These are phyloP conservation scores for Mentha longifolia DNA, from an alignment of 257 asterid genomes.

Conservation along the genomic window DNA sequence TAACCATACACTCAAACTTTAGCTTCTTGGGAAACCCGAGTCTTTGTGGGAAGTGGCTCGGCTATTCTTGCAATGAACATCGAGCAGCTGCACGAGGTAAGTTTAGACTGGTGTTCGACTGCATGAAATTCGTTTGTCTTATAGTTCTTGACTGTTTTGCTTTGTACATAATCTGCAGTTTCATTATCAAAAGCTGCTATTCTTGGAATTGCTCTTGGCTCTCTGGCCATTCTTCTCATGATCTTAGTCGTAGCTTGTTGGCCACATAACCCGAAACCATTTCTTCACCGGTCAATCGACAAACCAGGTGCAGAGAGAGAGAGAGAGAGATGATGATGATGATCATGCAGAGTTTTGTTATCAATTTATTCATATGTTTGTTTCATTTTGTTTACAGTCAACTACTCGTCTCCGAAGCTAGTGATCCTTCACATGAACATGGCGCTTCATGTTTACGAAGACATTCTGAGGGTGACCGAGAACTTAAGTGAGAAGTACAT, in stretches of 20 bases:
- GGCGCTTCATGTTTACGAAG: conserved; percentile 94
- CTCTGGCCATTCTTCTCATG: conserved; percentile 72
- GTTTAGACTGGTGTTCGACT: neutral
- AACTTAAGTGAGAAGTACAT: conserved; percentile 78
- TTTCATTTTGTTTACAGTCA: conserved; percentile 44
- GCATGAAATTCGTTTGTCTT: neutral
- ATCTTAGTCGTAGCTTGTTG: conserved; percentile 74
- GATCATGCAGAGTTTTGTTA: neutral
- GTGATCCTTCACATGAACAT: conserved; percentile 95
- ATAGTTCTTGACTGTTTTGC: neutral
- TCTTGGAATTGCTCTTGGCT: conserved; percentile 85
- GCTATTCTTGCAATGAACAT: conserved; percentile 58
- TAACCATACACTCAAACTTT: neutral
- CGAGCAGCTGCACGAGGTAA: conserved; percentile 64
- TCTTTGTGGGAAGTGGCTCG: conserved; percentile 81
- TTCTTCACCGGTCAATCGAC: conserved; percentile 59
- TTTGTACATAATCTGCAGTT: conserved; percentile 40
- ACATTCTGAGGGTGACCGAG: conserved; percentile 93
- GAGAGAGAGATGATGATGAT: neutral
- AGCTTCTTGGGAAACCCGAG: conserved; percentile 84
- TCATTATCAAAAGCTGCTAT: conserved; percentile 80
- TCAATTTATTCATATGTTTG: neutral
- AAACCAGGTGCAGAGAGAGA: conserved; percentile 66
- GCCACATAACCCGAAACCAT: conserved; percentile 55
- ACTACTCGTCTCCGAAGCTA: conserved; percentile 80